Evolutionary conservation across 441 rosid species (phyloP).

Genomic region (Kokia cookei): DNA sequence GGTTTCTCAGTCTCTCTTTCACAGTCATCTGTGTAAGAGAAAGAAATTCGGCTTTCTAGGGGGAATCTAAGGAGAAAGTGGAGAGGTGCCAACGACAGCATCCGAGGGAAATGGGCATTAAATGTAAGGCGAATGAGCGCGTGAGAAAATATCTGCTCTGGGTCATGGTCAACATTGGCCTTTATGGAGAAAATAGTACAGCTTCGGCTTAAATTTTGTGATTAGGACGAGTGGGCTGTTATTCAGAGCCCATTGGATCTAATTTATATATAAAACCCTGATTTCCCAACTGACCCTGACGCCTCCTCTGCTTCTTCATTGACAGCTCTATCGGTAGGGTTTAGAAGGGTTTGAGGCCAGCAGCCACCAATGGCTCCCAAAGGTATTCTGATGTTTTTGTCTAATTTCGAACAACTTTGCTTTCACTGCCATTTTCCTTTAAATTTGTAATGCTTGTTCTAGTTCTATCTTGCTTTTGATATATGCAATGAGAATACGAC

Average conservation of each 20-base stretch:
- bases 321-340: conserved; percentile 10
- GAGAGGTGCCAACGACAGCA: neutral
- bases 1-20: neutral
- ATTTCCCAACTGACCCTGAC: conserved; percentile 17
- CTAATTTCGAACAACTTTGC: neutral
- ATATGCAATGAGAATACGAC: neutral
- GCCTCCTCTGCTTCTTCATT: conserved; percentile 15
- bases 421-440: neutral
- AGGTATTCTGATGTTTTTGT: conserved; percentile 21
- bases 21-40: neutral
- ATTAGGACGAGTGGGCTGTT: neutral
- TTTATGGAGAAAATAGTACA: neutral
- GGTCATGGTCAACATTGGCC: neutral
- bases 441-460: neutral
- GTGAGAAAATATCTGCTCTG: neutral
- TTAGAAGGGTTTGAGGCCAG: conserved; percentile 1
- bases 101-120: neutral
- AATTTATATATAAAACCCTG: conserved; percentile 17
- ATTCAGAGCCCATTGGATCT: neutral
- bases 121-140: neutral
- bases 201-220: neutral
- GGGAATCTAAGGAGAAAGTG: neutral
- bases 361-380: conserved; percentile 40
- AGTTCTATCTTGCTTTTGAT: neutral
- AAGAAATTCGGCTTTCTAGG: neutral